A percentile compares a stretch with the other conserved stretches of the same genome.
Evolutionary conservation across 768 basidiomycete species (phyloP).

Genomic region (Russula emetica): DNA sequence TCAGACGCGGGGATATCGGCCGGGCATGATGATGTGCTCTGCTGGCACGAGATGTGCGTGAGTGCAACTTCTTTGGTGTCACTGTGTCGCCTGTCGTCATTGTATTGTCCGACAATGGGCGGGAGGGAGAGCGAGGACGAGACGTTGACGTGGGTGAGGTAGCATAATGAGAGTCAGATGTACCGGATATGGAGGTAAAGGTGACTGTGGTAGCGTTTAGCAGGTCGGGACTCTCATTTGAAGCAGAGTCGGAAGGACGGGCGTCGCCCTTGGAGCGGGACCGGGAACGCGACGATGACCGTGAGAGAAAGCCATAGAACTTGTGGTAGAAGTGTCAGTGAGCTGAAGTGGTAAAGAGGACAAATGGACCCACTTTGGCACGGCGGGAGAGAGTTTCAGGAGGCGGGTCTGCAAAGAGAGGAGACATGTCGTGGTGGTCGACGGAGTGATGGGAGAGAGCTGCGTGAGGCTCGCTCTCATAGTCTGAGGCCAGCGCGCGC

Average conservation of each 20-base stretch:
- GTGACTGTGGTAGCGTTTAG: conserved; percentile 28
- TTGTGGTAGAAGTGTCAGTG: conserved; percentile 29
- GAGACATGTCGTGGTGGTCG: conserved; percentile 27
- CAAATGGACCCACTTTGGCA: conserved; percentile 22
- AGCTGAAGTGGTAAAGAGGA: background rate
- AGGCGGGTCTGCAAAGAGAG: conserved; percentile 15
- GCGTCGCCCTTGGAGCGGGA: conserved; percentile 40
- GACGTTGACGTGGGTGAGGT: conserved; percentile 40
- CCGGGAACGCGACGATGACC: conserved; percentile 54
- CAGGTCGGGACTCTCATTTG: conserved; percentile 27
- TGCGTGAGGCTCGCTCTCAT: conserved; percentile 27
- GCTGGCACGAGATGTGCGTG: conserved; percentile 22
- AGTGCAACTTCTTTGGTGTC: conserved; percentile 38
- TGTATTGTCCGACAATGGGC: conserved; percentile 64
- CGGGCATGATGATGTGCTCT: conserved; percentile 10
- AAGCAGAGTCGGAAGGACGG: conserved; percentile 28
- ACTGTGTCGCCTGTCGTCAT: conserved; percentile 59
- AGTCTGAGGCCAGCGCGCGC: conserved; percentile 26
- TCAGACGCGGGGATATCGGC: conserved; percentile 8
- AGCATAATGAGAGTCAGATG: conserved; percentile 26
- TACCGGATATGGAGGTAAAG: conserved; percentile 26
- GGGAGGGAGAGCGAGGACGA: conserved; percentile 45
- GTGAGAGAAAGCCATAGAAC: conserved; percentile 55
- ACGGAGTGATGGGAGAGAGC: conserved; percentile 17
- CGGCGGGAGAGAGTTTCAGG: conserved; percentile 16